Percentiles rank a stretch among this genome's conserved stretches.
Conservation (phyloP, 495 filamentous ascomycete genomes). For the Xylaria acuta region DNA sequence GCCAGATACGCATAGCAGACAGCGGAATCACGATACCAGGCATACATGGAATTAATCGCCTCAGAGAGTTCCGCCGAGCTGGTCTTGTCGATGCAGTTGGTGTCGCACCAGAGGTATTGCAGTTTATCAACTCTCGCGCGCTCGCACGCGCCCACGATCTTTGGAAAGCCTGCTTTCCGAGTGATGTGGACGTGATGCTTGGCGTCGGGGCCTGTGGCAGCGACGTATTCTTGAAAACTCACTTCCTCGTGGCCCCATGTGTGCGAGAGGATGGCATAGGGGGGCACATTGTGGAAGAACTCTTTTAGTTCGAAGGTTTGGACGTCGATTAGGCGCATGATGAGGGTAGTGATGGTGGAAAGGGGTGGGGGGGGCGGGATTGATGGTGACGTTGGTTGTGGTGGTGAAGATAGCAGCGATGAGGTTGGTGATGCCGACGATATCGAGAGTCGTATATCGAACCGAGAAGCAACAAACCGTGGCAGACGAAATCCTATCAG, state of each 20-base stretch:
- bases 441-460: neutral
- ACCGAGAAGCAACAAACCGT: neutral
- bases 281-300: constrained; percentile 42
- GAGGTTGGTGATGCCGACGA: neutral
- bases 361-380: neutral
- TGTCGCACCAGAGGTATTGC: constrained; percentile 48
- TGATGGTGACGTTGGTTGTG: no score
- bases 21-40: constrained; percentile 42
- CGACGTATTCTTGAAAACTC: constrained; percentile 44
- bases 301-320: constrained; percentile 45
- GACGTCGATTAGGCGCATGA: constrained; percentile 54
- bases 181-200: constrained; percentile 18
- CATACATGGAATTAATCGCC: constrained; percentile 50
- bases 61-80: constrained; percentile 50
- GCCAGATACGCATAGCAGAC: constrained; percentile 49
- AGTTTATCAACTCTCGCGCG: constrained; percentile 29
- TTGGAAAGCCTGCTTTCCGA: constrained; percentile 33
- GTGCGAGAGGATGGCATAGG: constrained; percentile 55
- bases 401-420: neutral
- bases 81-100: constrained; percentile 52
- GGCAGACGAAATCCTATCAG: neutral
- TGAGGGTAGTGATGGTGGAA: neutral
- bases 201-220: neutral
- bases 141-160: constrained; percentile 37
- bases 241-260: constrained; percentile 53